Percentiles rank a stretch among this genome's conserved stretches.
Evolutionary conservation across 352 stramenopile species (phyloP).

Genomic region (Globisporangium irregulare): DNA sequence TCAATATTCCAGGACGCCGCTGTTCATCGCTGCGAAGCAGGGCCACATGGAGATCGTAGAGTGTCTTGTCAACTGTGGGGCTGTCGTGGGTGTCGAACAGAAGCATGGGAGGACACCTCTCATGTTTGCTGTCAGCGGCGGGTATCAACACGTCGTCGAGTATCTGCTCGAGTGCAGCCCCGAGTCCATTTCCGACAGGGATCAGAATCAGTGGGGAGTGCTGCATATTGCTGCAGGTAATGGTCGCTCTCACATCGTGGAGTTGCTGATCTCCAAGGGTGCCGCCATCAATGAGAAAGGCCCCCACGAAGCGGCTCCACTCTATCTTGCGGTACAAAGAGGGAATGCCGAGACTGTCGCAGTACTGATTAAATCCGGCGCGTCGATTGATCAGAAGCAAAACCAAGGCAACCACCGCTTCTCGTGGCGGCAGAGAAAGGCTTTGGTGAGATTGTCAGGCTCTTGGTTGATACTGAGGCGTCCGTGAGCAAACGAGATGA

Average conservation of each 20-base stretch:
- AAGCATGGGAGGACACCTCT: constrained; percentile 1
- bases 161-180: constrained; percentile 8
- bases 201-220: constrained; percentile 1
- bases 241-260: background rate
- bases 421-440: constrained; percentile 1
- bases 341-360: background rate
- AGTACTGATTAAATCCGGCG: background rate
- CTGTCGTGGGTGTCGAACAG: background rate
- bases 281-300: background rate
- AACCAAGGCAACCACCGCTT: constrained; percentile 1
- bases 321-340: constrained; percentile 7
- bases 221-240: constrained; percentile 8
- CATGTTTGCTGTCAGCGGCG: constrained; percentile 10
- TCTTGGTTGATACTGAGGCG: background rate
- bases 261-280: background rate
- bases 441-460: background rate
- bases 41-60: constrained; percentile 1
- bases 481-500: background rate
- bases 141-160: background rate
- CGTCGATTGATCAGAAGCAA: constrained; percentile 3
- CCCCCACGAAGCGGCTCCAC: background rate
- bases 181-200: background rate
- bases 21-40: constrained; percentile 5
- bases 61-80: background rate
- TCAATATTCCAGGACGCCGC: constrained; percentile 2